Evolutionary conservation across 768 basidiomycete genomes (phyloP).

Genomic region (Mycena indigotica): DNA sequence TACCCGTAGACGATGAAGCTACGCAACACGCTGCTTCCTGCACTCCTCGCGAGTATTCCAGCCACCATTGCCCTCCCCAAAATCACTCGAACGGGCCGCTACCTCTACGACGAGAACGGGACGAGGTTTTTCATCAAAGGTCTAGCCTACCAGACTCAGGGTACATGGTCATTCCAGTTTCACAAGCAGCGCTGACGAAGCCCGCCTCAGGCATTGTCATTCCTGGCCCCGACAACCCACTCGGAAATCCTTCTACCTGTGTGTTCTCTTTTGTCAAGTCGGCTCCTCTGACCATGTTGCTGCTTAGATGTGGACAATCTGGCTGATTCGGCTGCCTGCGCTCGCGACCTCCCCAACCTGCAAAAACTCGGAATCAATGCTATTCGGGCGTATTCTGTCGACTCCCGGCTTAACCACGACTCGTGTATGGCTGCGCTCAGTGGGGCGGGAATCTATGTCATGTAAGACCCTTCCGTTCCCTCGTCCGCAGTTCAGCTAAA

Average conservation of each 20-base stretch:
- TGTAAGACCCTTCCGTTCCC: conserved; percentile 54
- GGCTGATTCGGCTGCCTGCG: conserved; percentile 64
- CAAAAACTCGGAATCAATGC: conserved; percentile 77
- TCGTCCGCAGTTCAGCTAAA: conserved; percentile 14
- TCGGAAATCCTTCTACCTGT: conserved; percentile 22
- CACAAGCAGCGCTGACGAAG: too few relatives aligned
- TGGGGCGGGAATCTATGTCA: conserved; percentile 81
- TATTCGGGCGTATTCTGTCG: conserved; percentile 84
- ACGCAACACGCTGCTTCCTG: background rate
- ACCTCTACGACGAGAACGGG: conserved; percentile 76
- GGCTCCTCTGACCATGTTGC: too few relatives aligned
- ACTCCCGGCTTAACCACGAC: conserved; percentile 82
- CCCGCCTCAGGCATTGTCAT: conserved; percentile 5
- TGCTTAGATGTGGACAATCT: conserved; percentile 81
- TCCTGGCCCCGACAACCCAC: background rate
- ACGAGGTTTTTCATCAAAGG: conserved; percentile 88
- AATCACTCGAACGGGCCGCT: conserved; percentile 71
- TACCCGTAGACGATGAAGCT: background rate
- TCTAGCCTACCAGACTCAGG: conserved; percentile 82
- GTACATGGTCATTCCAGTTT: conserved; percentile 34
- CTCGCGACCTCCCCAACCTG: conserved; percentile 81
- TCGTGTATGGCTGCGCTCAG: conserved; percentile 80
- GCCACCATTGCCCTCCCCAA: conserved; percentile 53
- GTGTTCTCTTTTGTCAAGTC: background rate
- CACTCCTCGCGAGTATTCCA: background rate